Conservation (phyloP, 176 grass and related monocot species). For the Thalia dealbata region DNA sequence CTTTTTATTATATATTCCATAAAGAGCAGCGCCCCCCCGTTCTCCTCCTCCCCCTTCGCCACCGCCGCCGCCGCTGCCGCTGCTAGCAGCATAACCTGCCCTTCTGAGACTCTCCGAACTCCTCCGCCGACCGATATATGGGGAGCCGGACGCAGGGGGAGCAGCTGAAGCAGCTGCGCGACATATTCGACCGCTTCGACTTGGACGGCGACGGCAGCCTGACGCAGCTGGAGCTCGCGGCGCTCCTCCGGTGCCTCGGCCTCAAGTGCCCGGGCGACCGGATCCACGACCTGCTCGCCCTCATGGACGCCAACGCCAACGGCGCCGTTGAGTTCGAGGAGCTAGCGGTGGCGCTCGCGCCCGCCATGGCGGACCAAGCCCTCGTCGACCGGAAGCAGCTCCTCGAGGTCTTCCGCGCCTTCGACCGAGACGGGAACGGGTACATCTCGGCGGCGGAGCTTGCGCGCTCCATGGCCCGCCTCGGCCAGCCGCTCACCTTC, state of each 20-base stretch:
- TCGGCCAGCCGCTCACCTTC: slow-evolving; percentile 14
- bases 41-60: too few species aligned
- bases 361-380: slow-evolving; percentile 4
- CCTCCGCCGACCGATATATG: neutral
- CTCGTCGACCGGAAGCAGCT: slow-evolving; percentile 10
- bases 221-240: slow-evolving; percentile 9
- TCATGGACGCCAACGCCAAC: slow-evolving; percentile 12
- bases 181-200: slow-evolving; percentile 14
- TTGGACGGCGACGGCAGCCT: slow-evolving; percentile 17
- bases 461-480: slow-evolving; percentile 9
- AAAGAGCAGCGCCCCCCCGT: too few species aligned
- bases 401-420: slow-evolving; percentile 12
- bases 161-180: slow-evolving; percentile 14
- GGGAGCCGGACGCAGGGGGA: neutral
- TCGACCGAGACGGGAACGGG: slow-evolving; percentile 15
- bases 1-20: too few species aligned
- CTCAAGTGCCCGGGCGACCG: slow-evolving; percentile 10
- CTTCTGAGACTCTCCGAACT: neutral
- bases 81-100: neutral
- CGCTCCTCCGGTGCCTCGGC: slow-evolving; percentile 15
- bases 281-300: slow-evolving; percentile 6
- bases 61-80: neutral
- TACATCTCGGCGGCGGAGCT: slow-evolving; percentile 15
- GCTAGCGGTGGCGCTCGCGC: slow-evolving; percentile 4
- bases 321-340: slow-evolving; percentile 16